These are phyloP conservation scores for Xylogone sp. DNA, from an alignment of 2,329 filamentous ascomycete genomes.

Conservation along the genomic window DNA sequence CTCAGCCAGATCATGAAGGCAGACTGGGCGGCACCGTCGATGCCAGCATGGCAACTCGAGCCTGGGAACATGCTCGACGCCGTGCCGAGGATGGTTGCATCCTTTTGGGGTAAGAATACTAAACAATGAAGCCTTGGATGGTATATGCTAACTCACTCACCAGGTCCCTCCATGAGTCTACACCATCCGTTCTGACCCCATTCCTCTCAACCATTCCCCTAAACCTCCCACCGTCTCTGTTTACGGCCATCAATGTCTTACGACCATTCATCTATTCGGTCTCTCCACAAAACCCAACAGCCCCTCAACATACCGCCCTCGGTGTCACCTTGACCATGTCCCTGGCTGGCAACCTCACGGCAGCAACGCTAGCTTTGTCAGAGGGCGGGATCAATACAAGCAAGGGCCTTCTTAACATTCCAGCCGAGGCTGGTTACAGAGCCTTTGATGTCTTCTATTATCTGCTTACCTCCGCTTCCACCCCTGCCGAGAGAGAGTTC, in stretches of 20 bases:
- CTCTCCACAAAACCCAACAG: slow-evolving; percentile 84
- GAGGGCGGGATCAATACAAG: slow-evolving; percentile 83
- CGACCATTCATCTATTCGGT: slow-evolving; percentile 84
- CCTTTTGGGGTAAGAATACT: slow-evolving; percentile 67
- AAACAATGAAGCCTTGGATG: background rate
- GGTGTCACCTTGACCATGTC: slow-evolving; percentile 79
- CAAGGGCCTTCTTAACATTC: slow-evolving; percentile 76
- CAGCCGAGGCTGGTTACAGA: slow-evolving; percentile 74
- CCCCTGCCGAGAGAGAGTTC: slow-evolving; percentile 83
- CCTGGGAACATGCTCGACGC: slow-evolving; percentile 94
- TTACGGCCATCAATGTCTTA: slow-evolving; percentile 75
- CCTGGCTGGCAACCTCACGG: slow-evolving; percentile 73
- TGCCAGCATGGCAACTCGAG: slow-evolving; percentile 68
- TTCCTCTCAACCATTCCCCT: slow-evolving; percentile 81
- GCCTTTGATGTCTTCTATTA: slow-evolving; percentile 99
- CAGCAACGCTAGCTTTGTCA: slow-evolving; percentile 72
- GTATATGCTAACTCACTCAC: background rate
- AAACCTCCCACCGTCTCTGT: slow-evolving; percentile 69
- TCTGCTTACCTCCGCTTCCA: slow-evolving; percentile 86
- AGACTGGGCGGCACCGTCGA: slow-evolving; percentile 76
- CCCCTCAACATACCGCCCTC: slow-evolving; percentile 74
- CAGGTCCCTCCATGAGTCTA: slow-evolving; percentile 84
- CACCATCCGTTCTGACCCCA: slow-evolving; percentile 77
- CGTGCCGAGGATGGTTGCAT: slow-evolving; percentile 95
- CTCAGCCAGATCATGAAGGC: slow-evolving; percentile 65